Evolutionary conservation across 352 stramenopile species (phyloP), one percentile per base, ranked within the genome.

Genomic region (Phytophthora multivora): DNA sequence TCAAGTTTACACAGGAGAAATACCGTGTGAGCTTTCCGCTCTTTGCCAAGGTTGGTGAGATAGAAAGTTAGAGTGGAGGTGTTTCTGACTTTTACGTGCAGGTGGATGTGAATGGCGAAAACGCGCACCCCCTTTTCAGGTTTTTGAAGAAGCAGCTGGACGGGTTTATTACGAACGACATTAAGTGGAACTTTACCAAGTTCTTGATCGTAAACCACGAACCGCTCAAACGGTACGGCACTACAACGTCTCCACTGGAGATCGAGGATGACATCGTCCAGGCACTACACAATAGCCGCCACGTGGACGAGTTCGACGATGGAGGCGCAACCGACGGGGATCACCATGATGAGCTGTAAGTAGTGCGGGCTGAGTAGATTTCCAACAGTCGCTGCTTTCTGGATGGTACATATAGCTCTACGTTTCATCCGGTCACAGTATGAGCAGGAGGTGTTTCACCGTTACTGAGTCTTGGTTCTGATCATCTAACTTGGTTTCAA

Each of bases 31-130:
- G 76, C 23, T 97, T 97, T 63, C 82, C 86, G 6, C 66, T 97
- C 10, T 91, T 97, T 40, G 62, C 87, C 30, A 99, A 95, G 77
- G 83, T 91, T 45, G 6, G 13, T 31, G 33, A 2, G 31, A 19
- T 6, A 3, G 15, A 18, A 35, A 31, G 2, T 5, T 28, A 16
- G 19, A 18, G 33, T 9, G 23, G 28, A 49, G 30, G 25, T 19
- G 9, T 7, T 58, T 54, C 49, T 50, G 25, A 54, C 31, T 16
- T 18, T 36, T 12, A 10, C 43, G 7, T 51, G 10, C 63, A 98
- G 85, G 78, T 98, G 23, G 80, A 98, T 57, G 96, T 98, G n/a
- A 98, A 99, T 72, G 96, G 95, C 21, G 63, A 79, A 4, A 71
- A 93, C 26, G 82, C 90, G 0, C 79, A 91, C 53, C 80, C 82